A percentile compares a stretch with the other conserved stretches of the same genome.
phyloP scores from a whole-genome alignment of 768 basidiomycete genomes.

The Psilocybe azurescens region DNA sequence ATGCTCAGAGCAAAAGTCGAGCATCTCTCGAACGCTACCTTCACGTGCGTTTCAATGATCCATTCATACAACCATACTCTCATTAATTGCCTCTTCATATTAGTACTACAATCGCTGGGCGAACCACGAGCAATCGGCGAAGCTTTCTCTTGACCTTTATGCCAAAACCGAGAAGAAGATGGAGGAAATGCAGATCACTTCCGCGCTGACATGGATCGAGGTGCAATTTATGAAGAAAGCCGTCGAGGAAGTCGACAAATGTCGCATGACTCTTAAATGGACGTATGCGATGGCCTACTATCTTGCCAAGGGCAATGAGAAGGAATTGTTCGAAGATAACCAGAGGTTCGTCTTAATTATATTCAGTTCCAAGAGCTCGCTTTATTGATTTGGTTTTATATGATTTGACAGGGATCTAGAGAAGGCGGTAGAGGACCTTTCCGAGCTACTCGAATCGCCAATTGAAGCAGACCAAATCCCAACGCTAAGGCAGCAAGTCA shows the following conservation, averaged over 20 bases:
- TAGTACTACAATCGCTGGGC: conserved; percentile 99
- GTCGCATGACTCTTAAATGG: conserved; percentile 98
- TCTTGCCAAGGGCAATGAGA: conserved; percentile 87
- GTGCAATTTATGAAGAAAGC: conserved; percentile 99
- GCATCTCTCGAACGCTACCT: conserved; percentile 95
- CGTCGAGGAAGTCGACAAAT: conserved; percentile 88
- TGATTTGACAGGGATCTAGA: conserved; percentile 76
- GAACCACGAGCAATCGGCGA: conserved; percentile 99
- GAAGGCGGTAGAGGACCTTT: conserved; percentile 92
- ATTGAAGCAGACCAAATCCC: conserved; percentile 87
- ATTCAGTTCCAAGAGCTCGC: background rate
- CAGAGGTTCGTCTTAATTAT: conserved; percentile 63
- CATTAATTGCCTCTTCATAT: conserved; percentile 9
- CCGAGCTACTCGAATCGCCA: conserved; percentile 90
- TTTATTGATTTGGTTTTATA: background rate
- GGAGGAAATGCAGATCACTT: conserved; percentile 98
- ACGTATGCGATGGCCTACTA: conserved; percentile 99
- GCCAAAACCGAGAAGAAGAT: conserved; percentile 99
- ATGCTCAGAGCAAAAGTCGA: conserved; percentile 88
- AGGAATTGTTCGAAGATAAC: conserved; percentile 97
- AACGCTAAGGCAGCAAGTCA: conserved; percentile 86
- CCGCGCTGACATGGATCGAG: conserved; percentile 96
- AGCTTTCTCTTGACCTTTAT: conserved; percentile 91
- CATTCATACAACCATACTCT: background rate
- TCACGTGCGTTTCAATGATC: conserved; percentile 64